phyloP scores from a whole-genome alignment of 768 basidiomycete genomes.

The Phlebiopsis gigantea region DNA sequence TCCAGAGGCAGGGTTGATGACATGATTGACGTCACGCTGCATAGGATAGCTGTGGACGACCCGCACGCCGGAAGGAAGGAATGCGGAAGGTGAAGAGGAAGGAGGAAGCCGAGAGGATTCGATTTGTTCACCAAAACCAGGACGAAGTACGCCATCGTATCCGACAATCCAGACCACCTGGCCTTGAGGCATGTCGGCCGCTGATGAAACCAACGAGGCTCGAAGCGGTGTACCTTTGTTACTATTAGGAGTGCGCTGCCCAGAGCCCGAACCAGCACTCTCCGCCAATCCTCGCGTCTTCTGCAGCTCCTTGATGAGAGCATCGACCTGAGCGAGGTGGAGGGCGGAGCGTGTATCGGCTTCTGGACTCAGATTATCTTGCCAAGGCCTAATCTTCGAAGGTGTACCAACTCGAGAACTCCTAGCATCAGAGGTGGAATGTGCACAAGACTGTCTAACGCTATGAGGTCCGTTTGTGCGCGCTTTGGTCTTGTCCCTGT shows the following conservation, averaged over 20 bases:
- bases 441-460: background rate
- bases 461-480: background rate
- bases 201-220: background rate
- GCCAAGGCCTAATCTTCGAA: background rate
- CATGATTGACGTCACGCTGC: background rate
- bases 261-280: background rate
- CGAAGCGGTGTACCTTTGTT: background rate
- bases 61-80: background rate
- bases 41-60: background rate
- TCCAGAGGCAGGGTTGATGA: background rate
- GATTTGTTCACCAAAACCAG: background rate
- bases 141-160: slow-evolving; percentile 2
- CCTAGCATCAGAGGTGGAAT: background rate
- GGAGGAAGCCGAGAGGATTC: background rate
- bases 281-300: background rate
- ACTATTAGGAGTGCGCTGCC: background rate
- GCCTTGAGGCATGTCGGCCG: background rate
- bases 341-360: background rate
- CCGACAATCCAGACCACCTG: slow-evolving; percentile 1
- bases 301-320: slow-evolving; percentile 11
- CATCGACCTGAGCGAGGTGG: slow-evolving; percentile 6
- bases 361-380: background rate
- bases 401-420: background rate
- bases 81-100: background rate
- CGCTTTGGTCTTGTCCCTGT: background rate